Evolutionary conservation across 1,284 basidiomycete species (phyloP).

Genomic region (Puccinia horiana): DNA sequence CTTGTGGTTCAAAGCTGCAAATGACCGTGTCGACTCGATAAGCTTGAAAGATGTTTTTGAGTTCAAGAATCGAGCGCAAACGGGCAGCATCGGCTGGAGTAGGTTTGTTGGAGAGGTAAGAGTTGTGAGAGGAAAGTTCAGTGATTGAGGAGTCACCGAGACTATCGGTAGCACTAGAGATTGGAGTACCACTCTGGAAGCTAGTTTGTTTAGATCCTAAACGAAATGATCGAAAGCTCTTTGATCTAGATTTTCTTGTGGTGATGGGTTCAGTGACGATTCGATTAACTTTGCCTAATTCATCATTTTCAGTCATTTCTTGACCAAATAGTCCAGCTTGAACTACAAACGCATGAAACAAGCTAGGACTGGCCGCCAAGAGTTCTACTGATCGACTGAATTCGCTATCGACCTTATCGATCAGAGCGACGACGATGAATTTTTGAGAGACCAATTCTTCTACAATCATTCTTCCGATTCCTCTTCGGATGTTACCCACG

Average conservation of each 20-base stretch:
- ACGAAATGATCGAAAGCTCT: conserved; percentile 29
- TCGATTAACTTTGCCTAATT: background rate
- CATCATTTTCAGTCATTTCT: background rate
- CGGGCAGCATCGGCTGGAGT: background rate
- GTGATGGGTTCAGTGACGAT: background rate
- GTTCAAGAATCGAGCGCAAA: conserved; percentile 4
- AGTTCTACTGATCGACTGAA: conserved; percentile 23
- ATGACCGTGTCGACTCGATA: conserved; percentile 44
- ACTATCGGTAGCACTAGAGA: conserved; percentile 51
- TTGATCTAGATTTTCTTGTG: background rate
- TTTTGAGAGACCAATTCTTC: conserved; percentile 37
- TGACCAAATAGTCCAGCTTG: conserved; percentile 17
- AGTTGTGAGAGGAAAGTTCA: conserved; percentile 59
- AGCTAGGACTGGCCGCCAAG: conserved; percentile 20
- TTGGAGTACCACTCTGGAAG: conserved; percentile 52
- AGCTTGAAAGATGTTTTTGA: conserved; percentile 43
- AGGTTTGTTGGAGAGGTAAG: conserved; percentile 52
- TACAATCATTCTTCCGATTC: conserved; percentile 30
- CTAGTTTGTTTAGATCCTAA: conserved; percentile 18
- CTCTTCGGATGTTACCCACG: conserved; percentile 44
- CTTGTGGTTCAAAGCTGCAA: conserved; percentile 29
- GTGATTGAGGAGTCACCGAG: conserved; percentile 12
- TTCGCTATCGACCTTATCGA: conserved; percentile 26
- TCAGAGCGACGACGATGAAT: conserved; percentile 36
- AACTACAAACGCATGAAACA: conserved; percentile 39